Conservation (phyloP, 192 early-diverging fungal species). For the Gonapodya prolifera region DNA sequence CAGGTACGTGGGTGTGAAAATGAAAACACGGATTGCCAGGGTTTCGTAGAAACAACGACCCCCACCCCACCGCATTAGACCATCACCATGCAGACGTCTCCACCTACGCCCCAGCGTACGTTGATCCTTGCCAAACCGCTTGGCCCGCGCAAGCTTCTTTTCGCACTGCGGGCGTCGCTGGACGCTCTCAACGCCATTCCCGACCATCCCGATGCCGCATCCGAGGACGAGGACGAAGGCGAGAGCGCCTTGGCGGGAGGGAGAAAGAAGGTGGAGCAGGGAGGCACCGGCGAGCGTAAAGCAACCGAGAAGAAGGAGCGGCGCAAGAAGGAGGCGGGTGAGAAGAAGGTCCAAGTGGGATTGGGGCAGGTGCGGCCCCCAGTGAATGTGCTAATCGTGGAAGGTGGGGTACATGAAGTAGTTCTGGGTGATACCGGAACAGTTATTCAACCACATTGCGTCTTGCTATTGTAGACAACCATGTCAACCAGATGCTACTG, state of each 20-base stretch:
- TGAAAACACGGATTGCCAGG: too few relatives aligned
- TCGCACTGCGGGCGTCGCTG: constrained; percentile 40
- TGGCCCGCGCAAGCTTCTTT: constrained; percentile 41
- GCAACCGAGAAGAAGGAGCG: not conserved
- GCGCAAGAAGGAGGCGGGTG: not conserved
- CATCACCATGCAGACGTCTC: too few relatives aligned
- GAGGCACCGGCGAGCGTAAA: not conserved
- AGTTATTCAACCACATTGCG: not conserved
- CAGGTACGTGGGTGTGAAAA: too few relatives aligned
- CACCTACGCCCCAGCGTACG: not conserved
- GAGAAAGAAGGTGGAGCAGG: not conserved
- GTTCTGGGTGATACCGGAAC: too few relatives aligned
- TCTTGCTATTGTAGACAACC: constrained; percentile 38
- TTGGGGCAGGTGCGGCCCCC: constrained; percentile 28
- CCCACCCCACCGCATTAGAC: too few relatives aligned
- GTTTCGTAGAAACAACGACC: too few relatives aligned
- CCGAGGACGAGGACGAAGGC: constrained; percentile 9
- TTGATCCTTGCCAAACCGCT: constrained; percentile 49
- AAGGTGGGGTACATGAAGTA: constrained; percentile 33
- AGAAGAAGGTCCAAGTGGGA: constrained; percentile 22
- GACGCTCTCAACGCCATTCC: constrained; percentile 34
- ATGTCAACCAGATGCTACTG: constrained; percentile 60
- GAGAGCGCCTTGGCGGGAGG: not conserved
- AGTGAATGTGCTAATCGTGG: constrained; percentile 67
- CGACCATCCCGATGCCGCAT: constrained; percentile 39